phyloP scores from a whole-genome alignment of 306 rosid genomes.

The Malus sieversii region DNA sequence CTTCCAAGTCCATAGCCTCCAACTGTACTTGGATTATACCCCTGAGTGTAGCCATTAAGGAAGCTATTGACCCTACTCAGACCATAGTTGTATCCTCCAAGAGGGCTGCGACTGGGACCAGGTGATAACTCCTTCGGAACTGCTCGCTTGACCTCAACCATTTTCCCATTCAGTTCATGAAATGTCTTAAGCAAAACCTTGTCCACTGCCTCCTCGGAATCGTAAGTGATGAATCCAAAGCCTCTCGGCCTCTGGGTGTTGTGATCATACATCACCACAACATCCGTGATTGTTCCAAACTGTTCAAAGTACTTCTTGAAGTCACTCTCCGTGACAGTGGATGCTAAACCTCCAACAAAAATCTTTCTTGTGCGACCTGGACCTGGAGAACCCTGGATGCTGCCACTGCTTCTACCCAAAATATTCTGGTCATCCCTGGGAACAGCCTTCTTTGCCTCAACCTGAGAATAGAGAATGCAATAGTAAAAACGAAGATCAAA shows the following conservation, averaged over 20 bases:
- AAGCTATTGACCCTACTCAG: constrained; percentile 75
- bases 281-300: constrained; percentile 96
- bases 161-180: constrained; percentile 93
- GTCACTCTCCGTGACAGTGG: constrained; percentile 93
- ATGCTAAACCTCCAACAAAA: constrained; percentile 97
- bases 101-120: constrained; percentile 78
- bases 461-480: constrained; percentile 43
- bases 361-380: constrained; percentile 90
- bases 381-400: constrained; percentile 87
- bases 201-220: constrained; percentile 96
- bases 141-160: constrained; percentile 99
- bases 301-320: constrained; percentile 91
- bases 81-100: constrained; percentile 66
- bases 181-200: constrained; percentile 77
- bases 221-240: constrained; percentile 92
- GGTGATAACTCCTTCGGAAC: constrained; percentile 98
- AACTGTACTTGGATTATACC: constrained; percentile 58
- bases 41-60: constrained; percentile 77
- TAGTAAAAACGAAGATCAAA: constrained; percentile 4
- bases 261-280: constrained; percentile 99
- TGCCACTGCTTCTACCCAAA: constrained; percentile 64
- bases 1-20: constrained; percentile 90
- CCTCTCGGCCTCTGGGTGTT: constrained; percentile 98
- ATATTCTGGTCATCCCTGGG: constrained; percentile 93
- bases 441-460: constrained; percentile 98